These are phyloP conservation scores for Linderniella brevidens DNA, from an alignment of 257 asterid species.

Conservation along the genomic window DNA sequence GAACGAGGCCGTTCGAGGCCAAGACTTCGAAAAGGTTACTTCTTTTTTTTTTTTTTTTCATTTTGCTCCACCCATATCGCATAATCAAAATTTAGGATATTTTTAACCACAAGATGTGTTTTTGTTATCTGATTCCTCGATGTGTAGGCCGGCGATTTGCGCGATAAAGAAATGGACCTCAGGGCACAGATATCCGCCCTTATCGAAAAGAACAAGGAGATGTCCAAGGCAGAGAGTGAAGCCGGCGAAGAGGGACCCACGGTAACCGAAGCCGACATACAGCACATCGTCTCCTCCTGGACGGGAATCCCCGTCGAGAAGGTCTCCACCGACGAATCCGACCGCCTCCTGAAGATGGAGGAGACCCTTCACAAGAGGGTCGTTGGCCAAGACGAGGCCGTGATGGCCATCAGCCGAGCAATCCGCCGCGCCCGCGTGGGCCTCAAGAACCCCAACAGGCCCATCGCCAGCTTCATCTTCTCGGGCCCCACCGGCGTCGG, in stretches of 20 bases:
- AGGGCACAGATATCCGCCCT: constrained; percentile 72
- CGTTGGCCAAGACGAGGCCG: constrained; percentile 76
- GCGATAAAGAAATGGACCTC: constrained; percentile 90
- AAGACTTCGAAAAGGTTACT: constrained; percentile 79
- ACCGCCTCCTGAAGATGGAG: no score
- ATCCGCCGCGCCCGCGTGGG: constrained; percentile 83
- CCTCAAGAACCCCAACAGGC: constrained; percentile 60
- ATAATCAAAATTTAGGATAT: no score
- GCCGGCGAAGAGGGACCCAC: constrained; percentile 67
- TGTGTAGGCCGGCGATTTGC: constrained; percentile 80
- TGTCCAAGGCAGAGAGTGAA: constrained; percentile 80
- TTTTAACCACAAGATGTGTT: no score
- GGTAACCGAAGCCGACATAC: constrained; percentile 87
- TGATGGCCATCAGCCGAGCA: constrained; percentile 54
- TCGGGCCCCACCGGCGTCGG: constrained; percentile 91
- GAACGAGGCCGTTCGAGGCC: constrained; percentile 88
- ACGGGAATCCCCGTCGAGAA: constrained; percentile 61
- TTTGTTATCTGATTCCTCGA: background rate
- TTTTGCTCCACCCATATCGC: no score
- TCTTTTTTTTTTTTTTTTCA: constrained; percentile 1
- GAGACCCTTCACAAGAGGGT: constrained; percentile 39
- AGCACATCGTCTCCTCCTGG: constrained; percentile 87
- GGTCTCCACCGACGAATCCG: no score
- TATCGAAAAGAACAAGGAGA: constrained; percentile 79
- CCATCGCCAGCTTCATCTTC: constrained; percentile 69